Evolutionary conservation across 257 asterid species (phyloP).

Genomic region (Primulina huaijiensis): DNA sequence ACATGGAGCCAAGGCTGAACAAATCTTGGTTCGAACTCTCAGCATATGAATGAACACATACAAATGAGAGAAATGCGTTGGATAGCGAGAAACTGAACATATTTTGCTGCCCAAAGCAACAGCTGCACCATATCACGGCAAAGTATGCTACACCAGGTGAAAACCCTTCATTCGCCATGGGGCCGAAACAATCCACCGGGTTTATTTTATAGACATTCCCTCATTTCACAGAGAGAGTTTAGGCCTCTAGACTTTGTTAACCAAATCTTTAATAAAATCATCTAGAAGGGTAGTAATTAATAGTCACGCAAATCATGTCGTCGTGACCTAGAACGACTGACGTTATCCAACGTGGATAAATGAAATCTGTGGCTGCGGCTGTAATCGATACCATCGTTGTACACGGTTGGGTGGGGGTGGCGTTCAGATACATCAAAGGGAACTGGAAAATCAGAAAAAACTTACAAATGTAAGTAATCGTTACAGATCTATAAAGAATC

Average conservation of each 20-base stretch:
- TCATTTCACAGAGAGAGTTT: conserved; percentile 22
- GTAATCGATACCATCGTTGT: conserved; percentile 53
- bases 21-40: neutral
- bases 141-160: no score
- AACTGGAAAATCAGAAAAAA: conserved; percentile 39
- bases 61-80: conserved; percentile 4
- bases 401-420: conserved; percentile 62
- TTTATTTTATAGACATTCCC: no score
- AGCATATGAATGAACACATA: neutral
- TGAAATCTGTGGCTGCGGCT: conserved; percentile 58
- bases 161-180: no score
- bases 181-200: no score
- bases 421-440: conserved; percentile 54
- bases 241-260: conserved; percentile 33
- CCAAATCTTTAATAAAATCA: conserved; percentile 28
- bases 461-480: neutral
- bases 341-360: conserved; percentile 62
- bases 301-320: conserved; percentile 51
- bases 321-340: conserved; percentile 52
- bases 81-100: conserved; percentile 8
- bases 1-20: no score
- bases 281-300: conserved; percentile 39
- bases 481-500: neutral
- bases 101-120: conserved; percentile 25
- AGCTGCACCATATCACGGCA: conserved; percentile 24